Conservation (phyloP, 306 rosid species). For the Parietaria judaica region DNA sequence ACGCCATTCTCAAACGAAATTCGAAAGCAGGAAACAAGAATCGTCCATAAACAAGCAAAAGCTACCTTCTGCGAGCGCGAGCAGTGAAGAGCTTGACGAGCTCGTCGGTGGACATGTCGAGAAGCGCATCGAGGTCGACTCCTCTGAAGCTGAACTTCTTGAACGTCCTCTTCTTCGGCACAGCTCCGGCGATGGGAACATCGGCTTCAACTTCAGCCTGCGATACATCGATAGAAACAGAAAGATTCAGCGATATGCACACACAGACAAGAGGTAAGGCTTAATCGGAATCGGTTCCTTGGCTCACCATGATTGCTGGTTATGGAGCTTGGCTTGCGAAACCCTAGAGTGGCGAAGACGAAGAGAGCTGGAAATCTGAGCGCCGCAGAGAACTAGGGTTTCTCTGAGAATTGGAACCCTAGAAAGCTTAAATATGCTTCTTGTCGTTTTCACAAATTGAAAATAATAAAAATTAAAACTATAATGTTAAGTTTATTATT, state of each 20-base stretch:
- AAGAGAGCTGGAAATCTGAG: no score
- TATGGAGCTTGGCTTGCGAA: no score
- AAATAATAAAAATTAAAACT: no score
- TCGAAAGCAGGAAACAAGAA: neutral
- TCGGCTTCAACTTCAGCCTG: conserved; percentile 77
- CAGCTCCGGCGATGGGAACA: conserved; percentile 36
- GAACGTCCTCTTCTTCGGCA: conserved; percentile 87
- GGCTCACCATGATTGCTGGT: no score
- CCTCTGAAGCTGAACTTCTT: conserved; percentile 92
- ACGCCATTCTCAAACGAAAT: neutral
- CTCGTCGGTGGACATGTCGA: conserved; percentile 85
- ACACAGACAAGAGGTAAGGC: neutral
- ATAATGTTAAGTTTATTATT: no score
- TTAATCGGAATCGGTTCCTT: no score
- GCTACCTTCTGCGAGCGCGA: conserved; percentile 75
- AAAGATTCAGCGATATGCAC: neutral
- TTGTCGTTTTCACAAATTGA: no score
- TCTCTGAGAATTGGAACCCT: no score
- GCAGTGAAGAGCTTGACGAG: conserved; percentile 80
- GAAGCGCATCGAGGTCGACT: conserved; percentile 79
- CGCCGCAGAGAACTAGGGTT: no score
- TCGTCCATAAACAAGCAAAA: neutral
- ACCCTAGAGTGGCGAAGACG: no score
- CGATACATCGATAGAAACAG: neutral
- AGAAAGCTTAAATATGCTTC: no score